phyloP scores from a whole-genome alignment of 306 rosid species.

The Prunus davidiana region DNA sequence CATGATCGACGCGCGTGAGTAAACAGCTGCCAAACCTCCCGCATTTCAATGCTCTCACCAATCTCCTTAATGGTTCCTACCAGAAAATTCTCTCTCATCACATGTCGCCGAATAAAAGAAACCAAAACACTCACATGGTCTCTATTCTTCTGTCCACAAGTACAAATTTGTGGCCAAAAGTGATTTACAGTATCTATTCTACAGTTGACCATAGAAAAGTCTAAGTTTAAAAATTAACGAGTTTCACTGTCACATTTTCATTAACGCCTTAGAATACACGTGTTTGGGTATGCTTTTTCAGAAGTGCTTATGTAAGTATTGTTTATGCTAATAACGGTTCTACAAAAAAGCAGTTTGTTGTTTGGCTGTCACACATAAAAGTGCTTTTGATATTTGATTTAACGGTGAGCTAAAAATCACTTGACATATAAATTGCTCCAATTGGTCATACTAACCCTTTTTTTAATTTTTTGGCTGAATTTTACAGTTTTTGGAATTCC shows the following conservation, averaged over 20 bases:
- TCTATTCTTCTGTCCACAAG: neutral
- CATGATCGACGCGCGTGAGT: neutral
- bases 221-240: too few relatives aligned
- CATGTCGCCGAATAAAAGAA: neutral
- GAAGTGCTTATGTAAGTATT: too few relatives aligned
- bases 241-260: too few relatives aligned
- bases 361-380: too few relatives aligned
- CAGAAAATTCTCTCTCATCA: neutral
- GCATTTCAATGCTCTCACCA: neutral
- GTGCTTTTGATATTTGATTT: too few relatives aligned
- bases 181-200: too few relatives aligned
- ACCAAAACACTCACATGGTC: neutral
- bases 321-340: too few relatives aligned
- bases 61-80: slow-evolving; percentile 7
- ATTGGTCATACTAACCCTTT: neutral
- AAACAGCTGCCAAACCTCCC: neutral
- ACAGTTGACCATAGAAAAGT: too few relatives aligned
- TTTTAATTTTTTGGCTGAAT: neutral
- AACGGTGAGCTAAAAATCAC: neutral
- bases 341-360: too few relatives aligned
- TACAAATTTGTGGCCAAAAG: too few relatives aligned
- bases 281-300: too few relatives aligned
- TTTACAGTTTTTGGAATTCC: slow-evolving; percentile 19
- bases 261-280: too few relatives aligned
- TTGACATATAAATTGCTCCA: neutral